Evolutionary conservation across 768 basidiomycete genomes (phyloP), one percentile per base, ranked within the genome.

Genomic region (Boletus edulis): DNA sequence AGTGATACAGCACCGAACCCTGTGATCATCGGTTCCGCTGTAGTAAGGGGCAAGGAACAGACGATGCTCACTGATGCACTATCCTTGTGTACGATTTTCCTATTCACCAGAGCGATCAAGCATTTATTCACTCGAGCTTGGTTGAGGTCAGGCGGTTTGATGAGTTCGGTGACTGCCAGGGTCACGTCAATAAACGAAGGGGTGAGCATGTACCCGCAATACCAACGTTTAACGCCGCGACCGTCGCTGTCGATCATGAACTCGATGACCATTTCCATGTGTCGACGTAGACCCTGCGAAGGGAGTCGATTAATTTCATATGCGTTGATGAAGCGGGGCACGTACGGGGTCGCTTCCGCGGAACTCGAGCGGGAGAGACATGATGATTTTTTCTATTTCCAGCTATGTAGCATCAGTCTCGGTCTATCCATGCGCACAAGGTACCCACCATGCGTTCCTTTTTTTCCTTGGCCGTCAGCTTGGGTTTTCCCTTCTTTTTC

Each of bases 51-150:
- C 0, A 15, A 41, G 11, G 10, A 8, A 40, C 0, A 14, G 9
- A 3, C 3, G 0, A 8, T 37, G 62, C 83, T 47, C 54, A 86
- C 85, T 3, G 84, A 81, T 46, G 74, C 75, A 46, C 78, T 89
- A 41, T 89, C 85, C 70, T 94, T 95, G 52, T 75, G 77, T 1
- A 94, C 89, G 18, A 91, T 80, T 66, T 95, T 96, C 46, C 91
- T 80, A 65, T 87, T 88, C 5, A 95, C 93, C 8, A 98, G 76
- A 2, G 93, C 91, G 49, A 98, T 93, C 37, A 98, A 77, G 62
- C 93, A 96, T 68, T 93, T 95, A 71, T 97, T 96, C 40, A 93
- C 94, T 41, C 90, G 81, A 9, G 93, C 89, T 74, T 96, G 94
- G 49, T 86, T 91, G 37, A 96, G 79, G 58, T 93, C 90, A 0